A percentile compares a stretch with the other conserved stretches of the same genome.
Evolutionary conservation across 129 eudicot genomes (phyloP).

Genomic region (Scalesia atractyloides): DNA sequence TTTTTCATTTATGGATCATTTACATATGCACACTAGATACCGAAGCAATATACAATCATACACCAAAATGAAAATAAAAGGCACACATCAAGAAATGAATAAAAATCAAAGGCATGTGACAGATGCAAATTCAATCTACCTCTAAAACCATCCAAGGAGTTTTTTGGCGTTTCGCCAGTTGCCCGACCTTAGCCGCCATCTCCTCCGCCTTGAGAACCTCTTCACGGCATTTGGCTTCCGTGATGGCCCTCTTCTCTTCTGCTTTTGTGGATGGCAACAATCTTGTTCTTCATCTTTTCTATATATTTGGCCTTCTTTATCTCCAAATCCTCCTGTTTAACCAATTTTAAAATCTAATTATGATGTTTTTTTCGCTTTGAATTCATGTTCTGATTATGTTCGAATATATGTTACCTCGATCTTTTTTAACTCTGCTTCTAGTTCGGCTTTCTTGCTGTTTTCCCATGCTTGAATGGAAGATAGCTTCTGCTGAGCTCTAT

Average conservation of each 20-base stretch:
- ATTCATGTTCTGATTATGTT: background rate
- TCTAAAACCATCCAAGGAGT: constrained; percentile 52
- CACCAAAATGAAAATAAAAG: constrained; percentile 28
- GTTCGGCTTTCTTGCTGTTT: constrained; percentile 83
- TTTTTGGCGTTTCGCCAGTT: constrained; percentile 75
- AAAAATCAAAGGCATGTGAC: constrained; percentile 15
- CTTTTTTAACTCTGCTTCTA: constrained; percentile 71
- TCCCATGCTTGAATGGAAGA: constrained; percentile 77
- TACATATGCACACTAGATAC: constrained; percentile 55
- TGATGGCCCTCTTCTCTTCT: constrained; percentile 68
- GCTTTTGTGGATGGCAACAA: constrained; percentile 68
- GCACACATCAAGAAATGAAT: constrained; percentile 46
- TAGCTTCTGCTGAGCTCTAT: constrained; percentile 80
- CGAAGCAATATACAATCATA: constrained; percentile 38
- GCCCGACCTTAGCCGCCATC: constrained; percentile 79
- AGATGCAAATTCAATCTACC: constrained; percentile 35
- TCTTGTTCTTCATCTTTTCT: constrained; percentile 81
- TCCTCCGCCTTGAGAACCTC: constrained; percentile 83
- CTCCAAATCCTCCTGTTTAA: constrained; percentile 73
- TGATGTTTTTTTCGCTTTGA: background rate
- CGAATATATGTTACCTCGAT: constrained; percentile 57
- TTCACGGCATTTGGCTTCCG: constrained; percentile 86
- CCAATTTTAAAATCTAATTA: background rate
- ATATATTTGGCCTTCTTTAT: constrained; percentile 74
- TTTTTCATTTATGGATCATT: constrained; percentile 23